Base-by-base conservation (phyloP, 1,284 basidiomycete genomes). In the Apiotrichum gracile region DNA sequence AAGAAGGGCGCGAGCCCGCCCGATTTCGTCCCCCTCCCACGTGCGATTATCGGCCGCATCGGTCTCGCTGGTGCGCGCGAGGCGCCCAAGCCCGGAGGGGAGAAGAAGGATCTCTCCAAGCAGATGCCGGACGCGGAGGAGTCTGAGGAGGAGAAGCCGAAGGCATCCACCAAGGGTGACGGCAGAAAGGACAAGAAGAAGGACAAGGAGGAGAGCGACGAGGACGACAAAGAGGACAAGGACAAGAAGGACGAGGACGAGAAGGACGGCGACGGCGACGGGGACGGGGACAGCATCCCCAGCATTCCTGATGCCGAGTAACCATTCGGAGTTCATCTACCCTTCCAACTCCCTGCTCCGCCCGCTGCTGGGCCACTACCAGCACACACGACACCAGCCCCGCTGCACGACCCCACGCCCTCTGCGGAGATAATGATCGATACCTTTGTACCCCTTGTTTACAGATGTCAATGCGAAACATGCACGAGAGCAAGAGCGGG, bases 31-130 rank as follows among this genome's bases (percentile, higher is more conserved):
- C n/a, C n/a, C n/a, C n/a, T n/a, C n/a, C n/a, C n/a, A n/a, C n/a
- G n/a, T n/a, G 16, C 25, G 5, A 19, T 37, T n/a, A 49, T 54
- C 31, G 48, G 53, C 2, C 48, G 48, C 4, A 21, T 51, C 10
- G 54, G 49, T 4, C 54, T 51, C 25, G 49, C 49, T 26, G 54
- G 25, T 4, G 49, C 54, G 22, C 45, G 49, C 4, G 54, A 55
- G 40, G 40, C 40, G 5, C 27, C 21, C 21, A 40, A 31, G 29
- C 40, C 54, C 25, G 22, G 16, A 17, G 35, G 24, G 17, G 31
- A 16, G 3, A n/a, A 13, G 6, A 12, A 19, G 21, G 29, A n/a
- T n/a, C n/a, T n/a, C n/a, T 19, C 7, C n/a, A 31, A 9, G 39
- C n/a, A 25, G 21, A 3, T 19, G 29, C 17, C 24, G 4, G 24